Percentiles rank a stretch among this genome's conserved stretches.
Evolutionary conservation across 1,139 yeast species (phyloP).

Genomic region (Sugiyamaella pinicola): DNA sequence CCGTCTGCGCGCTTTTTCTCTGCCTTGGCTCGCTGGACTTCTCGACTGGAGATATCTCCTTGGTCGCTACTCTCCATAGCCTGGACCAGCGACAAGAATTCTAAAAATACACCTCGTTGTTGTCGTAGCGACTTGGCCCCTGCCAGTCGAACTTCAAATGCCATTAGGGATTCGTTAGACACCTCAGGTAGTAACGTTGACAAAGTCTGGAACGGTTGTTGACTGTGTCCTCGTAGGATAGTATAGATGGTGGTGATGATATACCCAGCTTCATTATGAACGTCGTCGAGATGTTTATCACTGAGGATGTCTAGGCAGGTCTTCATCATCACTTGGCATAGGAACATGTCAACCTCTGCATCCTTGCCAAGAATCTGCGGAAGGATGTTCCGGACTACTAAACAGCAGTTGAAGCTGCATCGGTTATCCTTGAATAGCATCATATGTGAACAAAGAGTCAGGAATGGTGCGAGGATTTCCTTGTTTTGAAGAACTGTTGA

Average conservation of each 20-base stretch:
- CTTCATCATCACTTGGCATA: slow-evolving; percentile 56
- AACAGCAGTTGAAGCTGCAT: slow-evolving; percentile 86
- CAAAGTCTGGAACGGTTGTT: slow-evolving; percentile 46
- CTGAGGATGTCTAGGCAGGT: slow-evolving; percentile 61
- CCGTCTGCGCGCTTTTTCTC: slow-evolving; percentile 38
- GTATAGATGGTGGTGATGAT: slow-evolving; percentile 81
- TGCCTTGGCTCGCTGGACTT: slow-evolving; percentile 43
- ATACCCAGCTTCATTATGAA: slow-evolving; percentile 88
- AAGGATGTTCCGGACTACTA: slow-evolving; percentile 72
- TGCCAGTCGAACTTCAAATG: slow-evolving; percentile 62
- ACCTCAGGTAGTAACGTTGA: slow-evolving; percentile 46
- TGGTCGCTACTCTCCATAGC: slow-evolving; percentile 42
- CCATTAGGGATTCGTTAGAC: slow-evolving; percentile 34
- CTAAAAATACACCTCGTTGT: slow-evolving; percentile 72
- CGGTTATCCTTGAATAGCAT: slow-evolving; percentile 84
- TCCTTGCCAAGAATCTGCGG: slow-evolving; percentile 68
- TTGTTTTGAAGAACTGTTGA: slow-evolving; percentile 65
- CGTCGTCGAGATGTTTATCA: slow-evolving; percentile 80
- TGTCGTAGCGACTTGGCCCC: slow-evolving; percentile 59
- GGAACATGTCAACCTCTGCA: slow-evolving; percentile 75
- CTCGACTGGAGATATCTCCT: slow-evolving; percentile 47
- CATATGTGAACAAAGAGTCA: slow-evolving; percentile 73
- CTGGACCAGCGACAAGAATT: slow-evolving; percentile 52
- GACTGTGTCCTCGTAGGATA: slow-evolving; percentile 61
- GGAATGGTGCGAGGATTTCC: slow-evolving; percentile 73